These are phyloP conservation scores for Fusarium coffeatum DNA, from an alignment of 2,329 filamentous ascomycete species.

Conservation along the genomic window DNA sequence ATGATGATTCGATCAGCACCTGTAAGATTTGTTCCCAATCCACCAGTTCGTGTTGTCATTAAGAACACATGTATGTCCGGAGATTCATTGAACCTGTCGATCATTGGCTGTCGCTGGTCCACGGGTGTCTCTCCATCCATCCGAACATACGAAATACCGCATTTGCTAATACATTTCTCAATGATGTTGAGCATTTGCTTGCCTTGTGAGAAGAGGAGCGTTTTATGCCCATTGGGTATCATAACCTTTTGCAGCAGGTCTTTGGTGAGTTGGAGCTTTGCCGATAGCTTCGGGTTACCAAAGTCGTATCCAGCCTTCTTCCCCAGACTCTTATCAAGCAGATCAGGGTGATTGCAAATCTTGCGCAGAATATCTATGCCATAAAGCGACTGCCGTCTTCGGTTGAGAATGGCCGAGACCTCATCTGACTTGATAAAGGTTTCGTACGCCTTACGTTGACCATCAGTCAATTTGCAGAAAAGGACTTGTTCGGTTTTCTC, in stretches of 20 bases:
- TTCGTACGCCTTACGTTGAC: conserved; percentile 84
- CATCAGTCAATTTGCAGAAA: conserved; percentile 87
- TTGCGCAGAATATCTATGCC: conserved; percentile 94
- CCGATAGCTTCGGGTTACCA: conserved; percentile 82
- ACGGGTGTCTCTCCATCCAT: conserved; percentile 96
- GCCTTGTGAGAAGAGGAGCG: conserved; percentile 90
- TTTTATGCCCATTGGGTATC: conserved; percentile 92
- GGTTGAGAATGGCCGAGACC: conserved; percentile 82
- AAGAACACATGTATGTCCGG: conserved; percentile 87
- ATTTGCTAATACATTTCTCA: conserved; percentile 80
- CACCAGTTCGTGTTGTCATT: conserved; percentile 94
- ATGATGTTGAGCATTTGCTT: conserved; percentile 96
- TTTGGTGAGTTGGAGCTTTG: conserved; percentile 96
- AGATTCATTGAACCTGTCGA: conserved; percentile 91
- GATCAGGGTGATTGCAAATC: conserved; percentile 96
- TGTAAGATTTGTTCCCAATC: conserved; percentile 92
- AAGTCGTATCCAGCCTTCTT: conserved; percentile 76
- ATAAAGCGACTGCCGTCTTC: conserved; percentile 82
- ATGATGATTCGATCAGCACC: conserved; percentile 97
- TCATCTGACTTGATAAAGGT: conserved; percentile 84
- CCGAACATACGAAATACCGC: conserved; percentile 79
- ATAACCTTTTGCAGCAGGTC: conserved; percentile 83
- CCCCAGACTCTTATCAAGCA: conserved; percentile 72
- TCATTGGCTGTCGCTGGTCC: conserved; percentile 86
- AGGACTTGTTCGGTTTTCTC: conserved; percentile 97